Evolutionary conservation across 1,139 yeast species (phyloP).

Genomic region (Debaryomycetaceae sp.): DNA sequence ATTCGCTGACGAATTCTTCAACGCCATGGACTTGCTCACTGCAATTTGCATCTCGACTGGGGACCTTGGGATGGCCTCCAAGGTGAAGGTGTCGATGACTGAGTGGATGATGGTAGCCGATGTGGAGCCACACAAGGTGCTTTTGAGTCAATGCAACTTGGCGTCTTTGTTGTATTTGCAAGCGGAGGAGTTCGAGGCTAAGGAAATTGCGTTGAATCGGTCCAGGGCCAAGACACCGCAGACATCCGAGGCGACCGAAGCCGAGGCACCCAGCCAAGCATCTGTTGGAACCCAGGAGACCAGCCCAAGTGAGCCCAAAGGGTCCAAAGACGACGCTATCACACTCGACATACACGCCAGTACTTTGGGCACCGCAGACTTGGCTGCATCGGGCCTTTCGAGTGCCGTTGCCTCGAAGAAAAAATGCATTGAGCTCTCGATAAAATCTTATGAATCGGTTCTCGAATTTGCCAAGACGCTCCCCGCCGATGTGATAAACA

Average conservation of each 20-base stretch:
- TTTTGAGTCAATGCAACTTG: conserved; percentile 65
- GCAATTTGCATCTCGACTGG: conserved; percentile 67
- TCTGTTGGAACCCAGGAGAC: conserved; percentile 14
- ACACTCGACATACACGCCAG: too few relatives aligned
- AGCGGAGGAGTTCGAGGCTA: conserved; percentile 61
- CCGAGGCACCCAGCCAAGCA: conserved; percentile 11
- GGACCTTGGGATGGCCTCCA: conserved; percentile 58
- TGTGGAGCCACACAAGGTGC: conserved; percentile 58
- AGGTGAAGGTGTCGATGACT: conserved; percentile 62
- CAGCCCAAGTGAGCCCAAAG: conserved; percentile 3
- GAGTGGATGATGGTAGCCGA: conserved; percentile 74
- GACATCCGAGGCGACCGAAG: conserved; percentile 16
- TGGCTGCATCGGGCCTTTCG: conserved; percentile 8
- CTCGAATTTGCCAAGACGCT: conserved; percentile 50
- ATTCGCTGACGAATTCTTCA: conserved; percentile 70
- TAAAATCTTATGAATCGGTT: conserved; percentile 49
- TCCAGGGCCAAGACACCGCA: too few relatives aligned
- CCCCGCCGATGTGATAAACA: conserved; percentile 27
- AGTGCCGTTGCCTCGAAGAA: conserved; percentile 26
- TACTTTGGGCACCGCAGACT: too few relatives aligned
- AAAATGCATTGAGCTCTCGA: conserved; percentile 40
- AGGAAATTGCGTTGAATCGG: conserved; percentile 28
- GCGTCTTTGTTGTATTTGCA: conserved; percentile 71
- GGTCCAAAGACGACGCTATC: not conserved
- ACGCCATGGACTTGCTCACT: conserved; percentile 65